Conservation (phyloP, 2,329 filamentous ascomycete genomes). For the Colletotrichum brevisporum region DNA sequence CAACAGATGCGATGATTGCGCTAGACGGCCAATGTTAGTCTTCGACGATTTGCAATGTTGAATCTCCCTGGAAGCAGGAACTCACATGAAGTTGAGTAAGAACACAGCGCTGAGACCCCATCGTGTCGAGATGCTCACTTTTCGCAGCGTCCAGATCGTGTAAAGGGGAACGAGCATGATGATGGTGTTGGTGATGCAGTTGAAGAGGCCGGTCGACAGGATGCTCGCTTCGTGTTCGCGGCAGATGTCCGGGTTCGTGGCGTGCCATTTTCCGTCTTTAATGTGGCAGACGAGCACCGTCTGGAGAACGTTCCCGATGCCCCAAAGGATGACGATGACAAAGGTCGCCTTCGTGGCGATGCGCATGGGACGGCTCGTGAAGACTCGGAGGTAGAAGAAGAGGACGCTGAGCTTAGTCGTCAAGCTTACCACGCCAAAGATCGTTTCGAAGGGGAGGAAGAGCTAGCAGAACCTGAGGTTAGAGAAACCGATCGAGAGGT, state of each 20-base stretch:
- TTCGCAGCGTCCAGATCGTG: slow-evolving; percentile 53
- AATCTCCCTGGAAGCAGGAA: not conserved
- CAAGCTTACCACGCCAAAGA: slow-evolving; percentile 52
- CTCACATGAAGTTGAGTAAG: slow-evolving; percentile 47
- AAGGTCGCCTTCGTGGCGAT: slow-evolving; percentile 44
- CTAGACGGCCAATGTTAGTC: slow-evolving; percentile 28
- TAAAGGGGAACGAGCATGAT: slow-evolving; percentile 55
- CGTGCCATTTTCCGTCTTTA: slow-evolving; percentile 35
- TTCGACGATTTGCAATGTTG: not conserved
- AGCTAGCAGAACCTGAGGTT: slow-evolving; percentile 42
- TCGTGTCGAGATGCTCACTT: slow-evolving; percentile 46
- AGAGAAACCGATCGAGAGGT: not conserved
- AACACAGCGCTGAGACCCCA: slow-evolving; percentile 48
- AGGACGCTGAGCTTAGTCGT: slow-evolving; percentile 58
- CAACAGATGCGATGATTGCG: slow-evolving; percentile 44
- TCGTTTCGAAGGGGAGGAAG: slow-evolving; percentile 54
- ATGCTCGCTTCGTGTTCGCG: slow-evolving; percentile 55
- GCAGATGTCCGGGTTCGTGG: slow-evolving; percentile 49
- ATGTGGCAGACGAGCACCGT: slow-evolving; percentile 47
- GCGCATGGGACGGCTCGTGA: slow-evolving; percentile 50
- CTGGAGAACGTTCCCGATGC: slow-evolving; percentile 44
- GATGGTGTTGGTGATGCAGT: slow-evolving; percentile 55
- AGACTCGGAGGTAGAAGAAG: slow-evolving; percentile 59
- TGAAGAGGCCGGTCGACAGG: slow-evolving; percentile 55
- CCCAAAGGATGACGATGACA: slow-evolving; percentile 46